Evolutionary conservation across 2,329 filamentous ascomycete species (phyloP), one percentile per base, ranked within the genome.

Genomic region (Phialophora tarda): DNA sequence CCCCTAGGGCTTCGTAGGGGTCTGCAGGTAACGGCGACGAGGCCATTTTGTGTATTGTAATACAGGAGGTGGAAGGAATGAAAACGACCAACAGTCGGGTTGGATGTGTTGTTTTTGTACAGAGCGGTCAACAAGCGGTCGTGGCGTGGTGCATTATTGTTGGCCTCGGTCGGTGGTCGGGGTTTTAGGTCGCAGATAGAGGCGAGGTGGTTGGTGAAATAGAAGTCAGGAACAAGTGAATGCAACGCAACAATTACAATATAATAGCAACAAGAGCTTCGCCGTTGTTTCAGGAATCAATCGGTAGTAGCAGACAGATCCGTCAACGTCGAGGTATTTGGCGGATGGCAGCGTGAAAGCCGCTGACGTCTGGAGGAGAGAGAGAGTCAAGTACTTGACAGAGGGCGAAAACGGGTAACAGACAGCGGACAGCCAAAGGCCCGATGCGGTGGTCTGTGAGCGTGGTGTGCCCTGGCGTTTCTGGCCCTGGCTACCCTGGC

Each of bases 1-100:
- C 85, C 61, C 91, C 91, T 58, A 97, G 84, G 62, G 86, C 83
- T 74, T 84, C 86, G 82, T 96, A 97, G 57, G 92, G 94, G 81
- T 98, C 92, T 58, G 79, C 76, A 38, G 78, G 78, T 56, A 76
- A 41, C n/a, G 66, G 66, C 26, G 68, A 68, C 21, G 69, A 67
- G 12, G 66, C 65, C 69, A 71, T 67, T 38, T 50, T 4, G 47
- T 47, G 58, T 41, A 4, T 30, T 44, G 56, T 63, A 59, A 55
- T 54, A 59, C 62, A 61, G 47, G 30, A 23, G 53, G 60, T 14
- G 3, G 51, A 63, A 56, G 55, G 54, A 59, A 30, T n/a, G n/a
- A 48, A 38, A 24, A 24, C 28, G 59, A 61, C 50, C 34, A 48
- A 53, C n/a, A 26, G 44, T 48, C 44, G 57, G 63, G 53, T 53